phyloP scores from a whole-genome alignment of 371 early-diverging fungal genomes.

The Lichtheimia corymbifera region DNA sequence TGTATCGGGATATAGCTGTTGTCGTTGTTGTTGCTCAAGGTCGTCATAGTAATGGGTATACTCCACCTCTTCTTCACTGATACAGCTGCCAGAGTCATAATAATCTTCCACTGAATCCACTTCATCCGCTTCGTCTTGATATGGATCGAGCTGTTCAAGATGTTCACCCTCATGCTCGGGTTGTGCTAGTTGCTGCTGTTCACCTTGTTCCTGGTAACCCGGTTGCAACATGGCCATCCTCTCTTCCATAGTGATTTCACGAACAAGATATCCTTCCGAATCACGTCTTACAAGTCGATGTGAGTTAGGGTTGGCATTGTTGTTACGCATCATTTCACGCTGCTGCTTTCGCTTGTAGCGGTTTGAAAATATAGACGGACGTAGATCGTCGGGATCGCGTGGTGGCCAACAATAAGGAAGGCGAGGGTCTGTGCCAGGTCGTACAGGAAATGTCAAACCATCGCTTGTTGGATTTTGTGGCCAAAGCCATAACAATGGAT shows the following conservation, averaged over 20 bases:
- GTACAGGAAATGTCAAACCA: slow-evolving; percentile 72
- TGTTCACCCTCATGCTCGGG: neutral
- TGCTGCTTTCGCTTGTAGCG: slow-evolving; percentile 40
- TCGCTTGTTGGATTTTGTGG: slow-evolving; percentile 66
- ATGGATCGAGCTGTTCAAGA: slow-evolving; percentile 3
- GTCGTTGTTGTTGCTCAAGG: slow-evolving; percentile 31
- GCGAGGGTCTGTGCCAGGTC: slow-evolving; percentile 23
- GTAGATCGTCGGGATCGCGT: slow-evolving; percentile 30
- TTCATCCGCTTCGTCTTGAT: slow-evolving; percentile 3
- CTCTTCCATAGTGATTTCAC: slow-evolving; percentile 37
- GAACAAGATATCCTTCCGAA: slow-evolving; percentile 55
- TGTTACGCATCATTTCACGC: slow-evolving; percentile 5
- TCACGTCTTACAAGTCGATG: slow-evolving; percentile 43
- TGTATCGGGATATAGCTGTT: neutral
- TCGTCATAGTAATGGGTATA: slow-evolving; percentile 16
- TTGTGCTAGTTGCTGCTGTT: neutral
- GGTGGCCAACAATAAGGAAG: slow-evolving; percentile 31
- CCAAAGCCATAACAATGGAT: slow-evolving; percentile 67
- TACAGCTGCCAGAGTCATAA: slow-evolving; percentile 43
- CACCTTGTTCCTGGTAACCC: neutral
- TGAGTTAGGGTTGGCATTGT: neutral
- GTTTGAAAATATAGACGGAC: slow-evolving; percentile 36
- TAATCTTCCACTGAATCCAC: slow-evolving; percentile 22
- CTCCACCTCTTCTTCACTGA: slow-evolving; percentile 31
- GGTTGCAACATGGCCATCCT: slow-evolving; percentile 24